These are phyloP conservation scores for Teunomyces tritomae DNA, from an alignment of 805 yeast species.

Conservation along the genomic window DNA sequence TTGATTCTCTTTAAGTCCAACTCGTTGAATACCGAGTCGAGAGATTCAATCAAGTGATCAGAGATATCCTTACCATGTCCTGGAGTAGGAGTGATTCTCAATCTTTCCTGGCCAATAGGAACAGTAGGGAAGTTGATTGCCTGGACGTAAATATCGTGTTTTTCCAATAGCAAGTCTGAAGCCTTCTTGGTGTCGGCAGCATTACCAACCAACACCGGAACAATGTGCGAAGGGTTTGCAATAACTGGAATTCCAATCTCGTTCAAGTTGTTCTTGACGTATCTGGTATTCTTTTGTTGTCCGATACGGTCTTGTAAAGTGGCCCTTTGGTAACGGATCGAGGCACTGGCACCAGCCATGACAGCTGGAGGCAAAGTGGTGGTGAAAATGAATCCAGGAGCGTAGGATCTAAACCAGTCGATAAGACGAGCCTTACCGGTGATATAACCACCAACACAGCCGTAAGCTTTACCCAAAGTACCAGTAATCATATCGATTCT, in stretches of 20 bases:
- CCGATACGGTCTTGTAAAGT: conserved; percentile 73
- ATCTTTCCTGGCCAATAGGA: conserved; percentile 90
- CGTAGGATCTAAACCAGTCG: conserved; percentile 94
- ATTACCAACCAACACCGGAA: conserved; percentile 92
- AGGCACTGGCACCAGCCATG: conserved; percentile 92
- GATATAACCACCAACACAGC: conserved; percentile 96
- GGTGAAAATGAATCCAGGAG: conserved; percentile 97
- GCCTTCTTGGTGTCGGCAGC: conserved; percentile 91
- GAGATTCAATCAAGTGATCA: conserved; percentile 71
- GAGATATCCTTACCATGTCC: conserved; percentile 81
- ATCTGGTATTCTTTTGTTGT: conserved; percentile 83
- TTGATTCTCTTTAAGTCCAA: conserved; percentile 69
- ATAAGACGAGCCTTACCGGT: conserved; percentile 81
- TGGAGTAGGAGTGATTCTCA: conserved; percentile 98
- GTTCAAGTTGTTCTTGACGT: conserved; percentile 71
- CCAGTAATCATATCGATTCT: conserved; percentile 96
- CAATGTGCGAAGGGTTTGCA: conserved; percentile 97
- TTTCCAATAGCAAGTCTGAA: conserved; percentile 80
- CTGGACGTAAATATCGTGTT: conserved; percentile 90
- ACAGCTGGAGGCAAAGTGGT: conserved; percentile 96
- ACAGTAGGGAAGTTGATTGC: conserved; percentile 99
- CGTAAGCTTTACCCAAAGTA: conserved; percentile 95
- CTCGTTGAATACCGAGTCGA: conserved; percentile 77
- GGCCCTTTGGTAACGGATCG: conserved; percentile 79
- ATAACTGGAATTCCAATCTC: conserved; percentile 86